These are phyloP conservation scores for Dendrobium chrysotoxum DNA, from an alignment of 106 monocot genomes.

Conservation along the genomic window DNA sequence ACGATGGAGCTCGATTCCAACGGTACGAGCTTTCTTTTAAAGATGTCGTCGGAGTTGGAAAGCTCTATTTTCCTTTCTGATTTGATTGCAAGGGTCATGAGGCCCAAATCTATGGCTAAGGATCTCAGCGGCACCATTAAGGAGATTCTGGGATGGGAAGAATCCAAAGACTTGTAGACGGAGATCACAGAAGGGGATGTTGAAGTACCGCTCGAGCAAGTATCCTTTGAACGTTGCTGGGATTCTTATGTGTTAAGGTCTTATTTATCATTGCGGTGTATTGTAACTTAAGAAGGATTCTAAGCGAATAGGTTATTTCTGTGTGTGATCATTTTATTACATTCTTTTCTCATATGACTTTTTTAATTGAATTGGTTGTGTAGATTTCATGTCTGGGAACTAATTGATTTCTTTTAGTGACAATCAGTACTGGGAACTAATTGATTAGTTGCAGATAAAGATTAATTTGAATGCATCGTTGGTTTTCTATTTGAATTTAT, in stretches of 20 bases:
- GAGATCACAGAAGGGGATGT: slow-evolving; percentile 41
- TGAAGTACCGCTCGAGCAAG: slow-evolving; percentile 30
- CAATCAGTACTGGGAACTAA: no score
- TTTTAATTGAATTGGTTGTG: no score
- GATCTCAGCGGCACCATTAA: slow-evolving; percentile 43
- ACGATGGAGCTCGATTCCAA: slow-evolving; percentile 19
- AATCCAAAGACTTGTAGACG: slow-evolving; percentile 52
- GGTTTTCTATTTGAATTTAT: no score
- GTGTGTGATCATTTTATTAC: no score
- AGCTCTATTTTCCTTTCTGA: not conserved
- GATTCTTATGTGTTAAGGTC: not conserved
- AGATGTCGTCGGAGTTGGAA: slow-evolving; percentile 33
- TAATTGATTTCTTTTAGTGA: no score
- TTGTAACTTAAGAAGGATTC: not conserved
- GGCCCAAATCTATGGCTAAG: slow-evolving; percentile 58
- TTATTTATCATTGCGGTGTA: not conserved
- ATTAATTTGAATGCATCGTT: no score
- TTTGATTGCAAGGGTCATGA: slow-evolving; percentile 37
- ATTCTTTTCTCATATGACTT: no score
- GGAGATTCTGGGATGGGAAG: slow-evolving; percentile 67
- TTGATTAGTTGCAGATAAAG: no score
- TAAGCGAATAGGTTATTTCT: not conserved
- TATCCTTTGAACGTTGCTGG: not conserved
- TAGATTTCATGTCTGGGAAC: no score
- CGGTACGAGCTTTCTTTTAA: slow-evolving; percentile 35